Evolutionary conservation across 495 filamentous ascomycete species (phyloP), one percentile per base, ranked within the genome.

Genomic region (Cudoniella acicularis): DNA sequence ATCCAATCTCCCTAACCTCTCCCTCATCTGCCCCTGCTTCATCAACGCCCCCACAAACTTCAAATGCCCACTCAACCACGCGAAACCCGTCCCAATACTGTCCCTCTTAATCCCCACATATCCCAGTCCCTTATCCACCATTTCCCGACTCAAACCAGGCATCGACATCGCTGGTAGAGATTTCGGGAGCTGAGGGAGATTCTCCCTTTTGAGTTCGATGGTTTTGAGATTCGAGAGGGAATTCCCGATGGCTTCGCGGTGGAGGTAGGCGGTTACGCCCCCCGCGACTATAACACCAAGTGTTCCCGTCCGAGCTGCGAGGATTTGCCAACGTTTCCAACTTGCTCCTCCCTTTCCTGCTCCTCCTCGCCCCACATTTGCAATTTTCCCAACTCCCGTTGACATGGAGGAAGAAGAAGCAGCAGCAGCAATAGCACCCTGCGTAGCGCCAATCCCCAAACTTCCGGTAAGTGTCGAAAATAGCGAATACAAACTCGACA

Each of bases 41-140:
- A 87, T 85, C 3, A 98, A 79, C 62, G 88, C 91, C 1, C 92
- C 91, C 1, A 97, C 87, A 64, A 98, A 98, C 69, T 92, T 91
- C 18, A 98, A 83, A 73, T 98, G 94, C 11, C 86, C 88, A 9
- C 86, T 84, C 24, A 90, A 87, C 92, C 92, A 98, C 10, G 64
- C 49, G 36, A 59, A 66, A 3, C 76, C 85, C 18, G 84, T 78
- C 2, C 63, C 63, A 26, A 65, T 62, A 51, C 54, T 61, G 18
- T 65, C 59, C 3, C 55, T 21, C 43, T 54, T 65, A 10, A 64
- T 11, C 30, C 59, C 60, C 2, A 60, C 59, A 59, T 61, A 59
- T 11, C 46, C 43, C 18, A 59, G 42, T 1, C 51, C 54, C 25
- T 61, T 57, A 16, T 23, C 17, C 4, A 62, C 2, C 13, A 18